Conservation (phyloP, 2,329 filamentous ascomycete species). For the Sporothrix humicola region DNA sequence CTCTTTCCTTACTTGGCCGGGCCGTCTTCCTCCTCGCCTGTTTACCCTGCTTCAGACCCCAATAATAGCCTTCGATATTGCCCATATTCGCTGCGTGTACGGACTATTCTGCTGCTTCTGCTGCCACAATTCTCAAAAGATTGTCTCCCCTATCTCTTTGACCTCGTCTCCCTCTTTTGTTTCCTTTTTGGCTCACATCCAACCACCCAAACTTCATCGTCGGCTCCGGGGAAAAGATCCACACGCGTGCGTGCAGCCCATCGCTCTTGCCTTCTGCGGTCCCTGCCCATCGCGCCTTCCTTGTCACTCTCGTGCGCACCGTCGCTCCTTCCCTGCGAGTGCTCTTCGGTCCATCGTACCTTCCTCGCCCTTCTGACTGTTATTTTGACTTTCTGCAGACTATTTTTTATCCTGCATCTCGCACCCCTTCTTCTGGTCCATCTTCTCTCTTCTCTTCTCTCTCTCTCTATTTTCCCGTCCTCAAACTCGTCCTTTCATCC, state of each 20-base stretch:
- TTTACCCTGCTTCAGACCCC: constrained; percentile 9
- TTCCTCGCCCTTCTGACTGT: background rate
- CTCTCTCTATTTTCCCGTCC: background rate
- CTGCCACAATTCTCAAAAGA: background rate
- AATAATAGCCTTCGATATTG: constrained; percentile 13
- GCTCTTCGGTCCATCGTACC: background rate
- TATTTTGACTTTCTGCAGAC: background rate
- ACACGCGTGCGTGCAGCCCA: background rate
- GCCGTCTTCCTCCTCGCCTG: constrained; percentile 10
- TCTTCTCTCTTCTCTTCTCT: background rate
- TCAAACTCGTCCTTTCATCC: background rate
- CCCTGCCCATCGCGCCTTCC: constrained; percentile 16
- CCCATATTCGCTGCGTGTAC: background rate
- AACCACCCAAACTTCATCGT: background rate
- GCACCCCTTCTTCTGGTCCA: no score
- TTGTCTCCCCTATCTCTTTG: background rate
- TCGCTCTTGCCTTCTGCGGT: constrained; percentile 23
- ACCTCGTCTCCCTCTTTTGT: background rate
- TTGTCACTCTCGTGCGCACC: background rate
- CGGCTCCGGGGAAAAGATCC: constrained; percentile 20
- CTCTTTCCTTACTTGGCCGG: constrained; percentile 18
- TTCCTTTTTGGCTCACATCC: background rate
- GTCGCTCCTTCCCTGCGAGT: background rate
- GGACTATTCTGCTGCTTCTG: background rate
- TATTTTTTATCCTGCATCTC: background rate